Evolutionary conservation across 2,329 filamentous ascomycete genomes (phyloP).

Genomic region (Myriangium duriaei): DNA sequence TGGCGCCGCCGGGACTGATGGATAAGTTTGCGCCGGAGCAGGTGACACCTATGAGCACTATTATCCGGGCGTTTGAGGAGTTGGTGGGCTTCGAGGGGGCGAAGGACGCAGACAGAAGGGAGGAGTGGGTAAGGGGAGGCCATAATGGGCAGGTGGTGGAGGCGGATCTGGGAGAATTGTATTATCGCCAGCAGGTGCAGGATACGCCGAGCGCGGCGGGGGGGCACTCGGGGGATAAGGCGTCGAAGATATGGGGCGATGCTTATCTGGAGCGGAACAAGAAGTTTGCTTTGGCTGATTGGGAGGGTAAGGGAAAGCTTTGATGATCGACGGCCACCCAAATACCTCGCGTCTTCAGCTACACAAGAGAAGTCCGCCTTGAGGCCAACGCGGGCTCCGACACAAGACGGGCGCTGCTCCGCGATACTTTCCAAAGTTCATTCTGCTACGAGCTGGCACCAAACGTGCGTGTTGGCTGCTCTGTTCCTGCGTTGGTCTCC

Average conservation of each 20-base stretch:
- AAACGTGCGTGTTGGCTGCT: too few relatives aligned
- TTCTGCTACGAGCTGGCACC: too few relatives aligned
- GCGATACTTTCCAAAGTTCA: too few relatives aligned
- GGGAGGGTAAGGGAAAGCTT: constrained; percentile 8
- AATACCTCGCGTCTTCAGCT: too few relatives aligned
- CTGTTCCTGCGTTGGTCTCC: too few relatives aligned
- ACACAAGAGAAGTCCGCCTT: too few relatives aligned
- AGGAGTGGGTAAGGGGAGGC: constrained; percentile 16
- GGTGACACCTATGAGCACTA: constrained; percentile 29
- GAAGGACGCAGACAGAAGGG: constrained; percentile 8
- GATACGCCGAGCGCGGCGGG: constrained; percentile 12
- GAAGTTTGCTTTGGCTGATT: constrained; percentile 13
- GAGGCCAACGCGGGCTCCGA: too few relatives aligned
- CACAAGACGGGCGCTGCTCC: too few relatives aligned
- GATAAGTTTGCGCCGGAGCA: constrained; percentile 27
- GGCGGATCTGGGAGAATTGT: constrained; percentile 16
- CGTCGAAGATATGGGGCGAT: constrained; percentile 17
- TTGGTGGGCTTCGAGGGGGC: constrained; percentile 19
- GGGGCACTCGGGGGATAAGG: constrained; percentile 15
- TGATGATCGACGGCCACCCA: too few relatives aligned
- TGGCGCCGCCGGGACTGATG: constrained; percentile 27
- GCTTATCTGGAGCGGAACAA: constrained; percentile 20
- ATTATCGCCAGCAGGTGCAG: constrained; percentile 16
- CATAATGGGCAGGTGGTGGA: constrained; percentile 20
- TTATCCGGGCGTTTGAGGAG: constrained; percentile 28